These are phyloP conservation scores for Irpex sp. DNA, from an alignment of 1,284 basidiomycete species.

Conservation along the genomic window DNA sequence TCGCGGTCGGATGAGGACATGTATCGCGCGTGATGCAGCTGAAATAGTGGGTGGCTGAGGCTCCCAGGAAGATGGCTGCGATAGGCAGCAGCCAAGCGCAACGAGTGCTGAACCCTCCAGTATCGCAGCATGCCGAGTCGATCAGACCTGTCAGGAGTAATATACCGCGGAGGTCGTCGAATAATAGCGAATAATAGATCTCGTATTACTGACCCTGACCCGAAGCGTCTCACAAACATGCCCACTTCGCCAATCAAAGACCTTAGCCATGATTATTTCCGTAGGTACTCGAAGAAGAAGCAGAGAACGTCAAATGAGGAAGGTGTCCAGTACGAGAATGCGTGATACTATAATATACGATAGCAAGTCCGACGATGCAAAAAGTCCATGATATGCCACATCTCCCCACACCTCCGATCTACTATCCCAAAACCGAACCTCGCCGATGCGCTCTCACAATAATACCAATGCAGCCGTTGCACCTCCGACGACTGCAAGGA, in stretches of 20 bases:
- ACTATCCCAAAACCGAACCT: neutral
- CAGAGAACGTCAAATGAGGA: neutral
- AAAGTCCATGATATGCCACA: slow-evolving; percentile 8
- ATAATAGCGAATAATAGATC: neutral
- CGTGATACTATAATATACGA: neutral
- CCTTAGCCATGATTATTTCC: neutral
- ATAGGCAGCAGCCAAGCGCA: slow-evolving; percentile 9
- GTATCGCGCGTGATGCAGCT: slow-evolving; percentile 5
- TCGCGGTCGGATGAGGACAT: slow-evolving; percentile 29
- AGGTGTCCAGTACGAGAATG: neutral
- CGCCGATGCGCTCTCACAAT: slow-evolving; percentile 29
- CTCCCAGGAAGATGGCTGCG: slow-evolving; percentile 2
- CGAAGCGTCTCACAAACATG: neutral
- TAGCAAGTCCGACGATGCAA: slow-evolving; percentile 10
- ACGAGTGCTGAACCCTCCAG: slow-evolving; percentile 9
- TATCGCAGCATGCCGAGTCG: slow-evolving; percentile 7
- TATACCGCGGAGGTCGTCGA: neutral
- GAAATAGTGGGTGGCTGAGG: neutral
- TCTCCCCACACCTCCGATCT: neutral
- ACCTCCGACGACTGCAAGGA: slow-evolving; percentile 38
- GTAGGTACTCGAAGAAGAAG: neutral
- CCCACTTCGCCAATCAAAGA: neutral
- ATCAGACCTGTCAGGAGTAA: neutral
- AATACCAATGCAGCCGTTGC: slow-evolving; percentile 42
- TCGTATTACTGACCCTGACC: neutral